Percentiles rank a stretch among this genome's conserved stretches.
phyloP scores from a whole-genome alignment of 345 rosid genomes.

The Psidium guajava region DNA sequence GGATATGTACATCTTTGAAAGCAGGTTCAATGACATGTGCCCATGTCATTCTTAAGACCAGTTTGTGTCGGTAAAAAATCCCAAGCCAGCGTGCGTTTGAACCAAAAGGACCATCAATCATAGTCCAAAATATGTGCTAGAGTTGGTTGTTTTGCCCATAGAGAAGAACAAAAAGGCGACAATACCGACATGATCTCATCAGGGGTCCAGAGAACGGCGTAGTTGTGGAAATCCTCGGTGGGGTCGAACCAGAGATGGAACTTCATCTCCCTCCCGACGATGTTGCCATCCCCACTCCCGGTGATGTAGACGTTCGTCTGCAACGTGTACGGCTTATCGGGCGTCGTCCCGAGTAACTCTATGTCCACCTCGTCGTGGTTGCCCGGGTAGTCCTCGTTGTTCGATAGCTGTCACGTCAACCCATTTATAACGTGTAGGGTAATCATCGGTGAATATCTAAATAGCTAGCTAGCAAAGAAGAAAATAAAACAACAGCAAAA shows the following conservation, averaged over 20 bases:
- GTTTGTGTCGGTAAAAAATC: background rate
- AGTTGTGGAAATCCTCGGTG: constrained; percentile 68
- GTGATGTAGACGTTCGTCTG: constrained; percentile 82
- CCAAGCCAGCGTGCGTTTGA: background rate
- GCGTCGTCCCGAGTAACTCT: constrained; percentile 81
- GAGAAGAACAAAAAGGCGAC: background rate
- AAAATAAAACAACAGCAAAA: background rate
- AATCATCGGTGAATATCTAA: background rate
- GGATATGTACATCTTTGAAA: background rate
- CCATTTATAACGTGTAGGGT: background rate
- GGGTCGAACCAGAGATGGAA: constrained; percentile 94
- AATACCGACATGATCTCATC: constrained; percentile 54
- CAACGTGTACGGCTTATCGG: constrained; percentile 63
- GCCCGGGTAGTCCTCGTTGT: constrained; percentile 73
- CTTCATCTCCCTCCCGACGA: constrained; percentile 73
- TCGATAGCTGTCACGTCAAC: constrained; percentile 49
- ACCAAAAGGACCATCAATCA: background rate
- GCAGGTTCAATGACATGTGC: background rate
- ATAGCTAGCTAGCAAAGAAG: background rate
- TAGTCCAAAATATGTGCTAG: background rate
- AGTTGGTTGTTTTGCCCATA: background rate
- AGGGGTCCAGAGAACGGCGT: constrained; percentile 65
- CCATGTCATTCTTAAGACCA: background rate
- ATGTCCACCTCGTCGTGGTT: constrained; percentile 87
- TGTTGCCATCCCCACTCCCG: constrained; percentile 83